Evolutionary conservation across 805 yeast genomes (phyloP), one percentile per base, ranked within the genome.

Genomic region (Suhomyces pyralidae): DNA sequence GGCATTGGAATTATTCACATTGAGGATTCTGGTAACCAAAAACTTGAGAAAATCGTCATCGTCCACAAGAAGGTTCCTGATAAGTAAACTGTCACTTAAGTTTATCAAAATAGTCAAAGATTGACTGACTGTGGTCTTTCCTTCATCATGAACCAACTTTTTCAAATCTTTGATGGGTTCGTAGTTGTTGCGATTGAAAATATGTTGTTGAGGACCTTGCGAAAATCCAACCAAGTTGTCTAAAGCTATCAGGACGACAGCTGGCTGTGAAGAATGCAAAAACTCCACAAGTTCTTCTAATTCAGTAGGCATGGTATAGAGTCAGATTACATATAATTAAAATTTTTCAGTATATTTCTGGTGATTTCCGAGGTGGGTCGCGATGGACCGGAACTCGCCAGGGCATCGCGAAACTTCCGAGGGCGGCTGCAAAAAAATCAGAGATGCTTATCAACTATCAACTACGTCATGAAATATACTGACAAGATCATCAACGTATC

Each of bases 151-250:
- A 3, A 85, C 74, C 36, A 90, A 68, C 10, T 69, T 69, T 65
- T 85, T 88, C 64, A 93, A 74, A 67, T 91, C 96, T 48, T 77
- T 76, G 54, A 91, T 80, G 4, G 97, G 87, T 55, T 80, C 80
- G 63, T 77, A 84, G 61, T 88, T 80, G 64, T 90, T 84, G 62
- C 83, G 80, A 55, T 81, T 79, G 73, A 93, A 93, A 28, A 90
- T 75, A 36, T 75, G 72, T 48, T 81, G 83, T 34, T 84, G 81
- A 2, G 85, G 77, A 7, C 93, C 93, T 45, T 84, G 82, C 8
- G 96, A 86, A 66, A 79, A 89, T 2, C 92, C 96, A 10, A 90
- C 90, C 51, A 91, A 68, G 65, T 90, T 85, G 61, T 88, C 94
- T 46, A 92, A 74, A 0, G 97, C 97, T 52, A 91, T 85, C 60